Percentiles rank a stretch among this genome's conserved stretches.
phyloP scores from a whole-genome alignment of 1,284 basidiomycete species.

The Macrocystidia cucumis region DNA sequence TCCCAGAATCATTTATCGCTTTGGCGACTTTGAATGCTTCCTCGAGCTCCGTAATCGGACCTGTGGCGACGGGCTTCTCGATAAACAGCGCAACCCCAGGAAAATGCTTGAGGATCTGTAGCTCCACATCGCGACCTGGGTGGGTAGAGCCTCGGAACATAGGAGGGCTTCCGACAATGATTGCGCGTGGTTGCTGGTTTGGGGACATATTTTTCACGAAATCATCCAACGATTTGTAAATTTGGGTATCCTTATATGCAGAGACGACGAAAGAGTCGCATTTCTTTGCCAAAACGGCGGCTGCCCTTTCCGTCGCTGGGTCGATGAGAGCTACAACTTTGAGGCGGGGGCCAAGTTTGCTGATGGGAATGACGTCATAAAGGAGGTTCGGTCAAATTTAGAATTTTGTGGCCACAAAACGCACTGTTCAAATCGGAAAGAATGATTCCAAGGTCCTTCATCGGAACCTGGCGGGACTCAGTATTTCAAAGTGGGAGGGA shows the following conservation, averaged over 20 bases:
- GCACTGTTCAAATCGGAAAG: constrained; percentile 89
- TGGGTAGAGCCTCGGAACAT: constrained; percentile 83
- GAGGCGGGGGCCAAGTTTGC: constrained; percentile 93
- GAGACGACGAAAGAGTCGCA: constrained; percentile 90
- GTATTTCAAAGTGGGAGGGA: not conserved
- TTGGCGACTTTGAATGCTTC: constrained; percentile 65
- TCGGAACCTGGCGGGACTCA: constrained; percentile 50
- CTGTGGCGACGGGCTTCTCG: constrained; percentile 92
- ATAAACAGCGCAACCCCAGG: constrained; percentile 90
- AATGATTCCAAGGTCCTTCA: constrained; percentile 91
- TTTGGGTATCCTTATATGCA: constrained; percentile 87
- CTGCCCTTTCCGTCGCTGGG: constrained; percentile 79
- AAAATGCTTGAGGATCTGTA: constrained; percentile 86
- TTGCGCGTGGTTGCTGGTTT: constrained; percentile 58
- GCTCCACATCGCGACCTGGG: constrained; percentile 83
- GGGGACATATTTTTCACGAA: constrained; percentile 68
- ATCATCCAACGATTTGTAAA: constrained; percentile 86
- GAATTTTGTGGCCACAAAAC: constrained; percentile 15
- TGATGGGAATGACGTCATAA: constrained; percentile 26
- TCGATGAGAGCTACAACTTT: constrained; percentile 95
- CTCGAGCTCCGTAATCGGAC: constrained; percentile 61
- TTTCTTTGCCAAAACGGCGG: constrained; percentile 81
- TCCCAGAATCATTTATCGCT: constrained; percentile 58
- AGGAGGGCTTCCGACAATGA: constrained; percentile 90
- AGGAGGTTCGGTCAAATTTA: not conserved